Conservation (phyloP, 208 protist genomes). For the Blastocrithidia nonstop region DNA sequence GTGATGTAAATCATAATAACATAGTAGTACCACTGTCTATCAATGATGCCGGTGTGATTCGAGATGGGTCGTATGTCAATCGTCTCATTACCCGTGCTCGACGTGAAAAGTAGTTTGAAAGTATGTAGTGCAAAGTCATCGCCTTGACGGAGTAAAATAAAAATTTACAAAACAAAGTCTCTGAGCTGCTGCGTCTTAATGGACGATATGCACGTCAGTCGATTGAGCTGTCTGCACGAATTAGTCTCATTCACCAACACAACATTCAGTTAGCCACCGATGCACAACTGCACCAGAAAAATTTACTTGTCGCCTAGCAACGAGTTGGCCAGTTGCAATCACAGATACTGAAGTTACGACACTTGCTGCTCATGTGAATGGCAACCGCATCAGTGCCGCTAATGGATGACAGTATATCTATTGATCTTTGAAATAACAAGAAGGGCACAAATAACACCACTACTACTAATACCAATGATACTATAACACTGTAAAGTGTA, state of each 20-base stretch:
- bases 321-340: slow-evolving; percentile 14
- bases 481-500: too few relatives aligned
- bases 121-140: slow-evolving; percentile 29
- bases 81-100: slow-evolving; percentile 47
- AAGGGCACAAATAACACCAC: too few relatives aligned
- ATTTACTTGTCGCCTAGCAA: slow-evolving; percentile 19
- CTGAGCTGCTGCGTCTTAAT: slow-evolving; percentile 41
- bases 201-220: slow-evolving; percentile 51
- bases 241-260: slow-evolving; percentile 50
- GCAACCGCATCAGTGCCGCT: not conserved
- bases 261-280: slow-evolving; percentile 51
- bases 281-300: slow-evolving; percentile 32
- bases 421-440: not conserved
- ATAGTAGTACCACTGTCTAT: too few relatives aligned
- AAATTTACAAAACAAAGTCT: slow-evolving; percentile 14
- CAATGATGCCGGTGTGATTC: slow-evolving; percentile 4
- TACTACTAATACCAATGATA: too few relatives aligned
- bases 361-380: slow-evolving; percentile 22
- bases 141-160: slow-evolving; percentile 13
- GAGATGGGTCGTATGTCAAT: slow-evolving; percentile 30
- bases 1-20: not conserved
- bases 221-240: slow-evolving; percentile 47
- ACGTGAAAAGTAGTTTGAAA: slow-evolving; percentile 35
- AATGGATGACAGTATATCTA: not conserved
- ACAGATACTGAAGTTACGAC: slow-evolving; percentile 26